Conservation (phyloP, 352 stramenopile species). For the Stramenopiles sp. region DNA sequence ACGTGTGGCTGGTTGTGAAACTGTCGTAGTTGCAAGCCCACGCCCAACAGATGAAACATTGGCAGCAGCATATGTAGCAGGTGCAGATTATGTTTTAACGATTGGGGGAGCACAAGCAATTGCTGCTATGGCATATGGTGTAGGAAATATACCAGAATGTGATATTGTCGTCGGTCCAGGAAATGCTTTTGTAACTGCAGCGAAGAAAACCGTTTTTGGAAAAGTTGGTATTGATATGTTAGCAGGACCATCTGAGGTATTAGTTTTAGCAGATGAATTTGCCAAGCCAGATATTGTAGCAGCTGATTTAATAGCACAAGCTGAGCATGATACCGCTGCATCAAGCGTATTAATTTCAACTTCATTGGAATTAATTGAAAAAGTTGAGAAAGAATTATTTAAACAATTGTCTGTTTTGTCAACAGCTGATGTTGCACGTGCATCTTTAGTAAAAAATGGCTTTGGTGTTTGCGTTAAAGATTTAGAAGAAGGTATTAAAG, state of each 20-base stretch:
- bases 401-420: conserved; percentile 44
- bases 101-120: conserved; percentile 69
- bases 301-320: conserved; percentile 48
- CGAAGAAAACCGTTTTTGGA: conserved; percentile 87
- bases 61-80: conserved; percentile 72
- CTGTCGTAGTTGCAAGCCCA: conserved; percentile 79
- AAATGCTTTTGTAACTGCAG: conserved; percentile 97
- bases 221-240: conserved; percentile 98
- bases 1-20: conserved; percentile 71
- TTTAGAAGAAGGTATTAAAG: conserved; percentile 42
- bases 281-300: conserved; percentile 52
- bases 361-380: conserved; percentile 50
- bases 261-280: conserved; percentile 85
- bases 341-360: conserved; percentile 84
- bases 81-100: conserved; percentile 59
- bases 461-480: conserved; percentile 48
- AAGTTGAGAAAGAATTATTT: conserved; percentile 57
- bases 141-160: conserved; percentile 58
- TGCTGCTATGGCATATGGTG: conserved; percentile 81
- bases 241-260: conserved; percentile 85
- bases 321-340: conserved; percentile 90
- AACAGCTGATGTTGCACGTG: conserved; percentile 19
- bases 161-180: conserved; percentile 95
- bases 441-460: conserved; percentile 23
- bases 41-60: conserved; percentile 70